phyloP scores from a whole-genome alignment of 1,139 yeast genomes.

The Blastobotrys petasosporus region DNA sequence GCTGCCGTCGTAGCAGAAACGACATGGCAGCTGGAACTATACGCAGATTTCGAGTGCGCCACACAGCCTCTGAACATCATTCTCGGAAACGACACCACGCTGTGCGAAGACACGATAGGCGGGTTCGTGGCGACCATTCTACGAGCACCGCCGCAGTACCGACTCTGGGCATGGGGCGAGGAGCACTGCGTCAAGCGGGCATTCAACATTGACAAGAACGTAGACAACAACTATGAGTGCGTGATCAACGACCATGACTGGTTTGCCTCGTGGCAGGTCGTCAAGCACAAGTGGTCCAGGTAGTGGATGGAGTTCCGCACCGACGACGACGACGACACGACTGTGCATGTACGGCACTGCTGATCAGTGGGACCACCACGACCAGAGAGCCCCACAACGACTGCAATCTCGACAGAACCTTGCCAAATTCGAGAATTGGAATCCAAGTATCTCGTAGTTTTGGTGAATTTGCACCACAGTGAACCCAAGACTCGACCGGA shows the following conservation, averaged over 20 bases:
- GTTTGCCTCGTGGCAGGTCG: slow-evolving; percentile 8
- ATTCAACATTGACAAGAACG: slow-evolving; percentile 1
- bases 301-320: no score
- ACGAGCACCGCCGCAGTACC: not conserved
- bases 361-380: no score
- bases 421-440: no score
- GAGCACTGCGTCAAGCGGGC: slow-evolving; percentile 1
- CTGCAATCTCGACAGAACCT: no score
- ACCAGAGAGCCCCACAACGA: no score
- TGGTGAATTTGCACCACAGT: no score
- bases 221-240: not conserved
- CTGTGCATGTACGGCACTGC: no score
- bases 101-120: slow-evolving; percentile 2
- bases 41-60: slow-evolving; percentile 2
- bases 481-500: no score
- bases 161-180: slow-evolving; percentile 7
- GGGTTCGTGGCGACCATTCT: not conserved
- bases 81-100: slow-evolving; percentile 2
- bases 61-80: not conserved
- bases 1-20: not conserved
- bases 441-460: no score
- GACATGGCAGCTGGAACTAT: slow-evolving; percentile 6
- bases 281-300: not conserved
- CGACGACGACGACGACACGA: no score
- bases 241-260: not conserved